Conservation (phyloP, 2,329 filamentous ascomycete species). For the Uncinocarpus reesii region DNA sequence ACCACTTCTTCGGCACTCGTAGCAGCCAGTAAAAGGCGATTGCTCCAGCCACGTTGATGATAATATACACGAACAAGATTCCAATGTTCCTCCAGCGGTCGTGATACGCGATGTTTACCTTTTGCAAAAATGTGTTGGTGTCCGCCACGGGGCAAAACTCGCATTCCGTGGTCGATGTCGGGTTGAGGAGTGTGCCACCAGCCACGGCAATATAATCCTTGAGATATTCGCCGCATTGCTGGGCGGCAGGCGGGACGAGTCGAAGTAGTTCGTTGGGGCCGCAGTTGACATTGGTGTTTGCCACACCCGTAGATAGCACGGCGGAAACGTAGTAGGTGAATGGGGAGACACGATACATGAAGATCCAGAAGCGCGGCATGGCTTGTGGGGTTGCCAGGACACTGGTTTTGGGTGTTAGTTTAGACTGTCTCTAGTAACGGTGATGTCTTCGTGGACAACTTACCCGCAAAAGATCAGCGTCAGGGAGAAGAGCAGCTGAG, state of each 20-base stretch:
- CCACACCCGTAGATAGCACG: slow-evolving; percentile 30
- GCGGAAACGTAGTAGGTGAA: slow-evolving; percentile 52
- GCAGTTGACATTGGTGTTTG: slow-evolving; percentile 25
- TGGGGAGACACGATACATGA: slow-evolving; percentile 61
- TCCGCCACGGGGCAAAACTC: slow-evolving; percentile 39
- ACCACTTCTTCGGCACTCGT: slow-evolving; percentile 40
- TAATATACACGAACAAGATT: slow-evolving; percentile 56
- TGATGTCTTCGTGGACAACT: neutral
- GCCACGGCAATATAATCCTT: slow-evolving; percentile 28
- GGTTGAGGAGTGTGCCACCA: slow-evolving; percentile 34
- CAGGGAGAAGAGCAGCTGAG: slow-evolving; percentile 50
- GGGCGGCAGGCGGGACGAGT: slow-evolving; percentile 44
- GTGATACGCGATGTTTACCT: slow-evolving; percentile 34
- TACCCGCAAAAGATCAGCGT: slow-evolving; percentile 48
- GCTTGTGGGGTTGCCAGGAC: slow-evolving; percentile 43
- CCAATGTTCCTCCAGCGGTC: slow-evolving; percentile 61
- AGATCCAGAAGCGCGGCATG: slow-evolving; percentile 64
- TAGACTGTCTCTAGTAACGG: neutral
- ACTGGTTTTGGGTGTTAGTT: slow-evolving; percentile 19
- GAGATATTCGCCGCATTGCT: slow-evolving; percentile 51
- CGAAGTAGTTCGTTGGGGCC: slow-evolving; percentile 28
- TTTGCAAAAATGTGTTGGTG: slow-evolving; percentile 41
- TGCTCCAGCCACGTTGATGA: slow-evolving; percentile 52
- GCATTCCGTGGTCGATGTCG: slow-evolving; percentile 40
- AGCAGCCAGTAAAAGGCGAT: slow-evolving; percentile 54